Evolutionary conservation across 306 rosid genomes (phyloP), one percentile per base, ranked within the genome.

Genomic region (Vigna hirtella): DNA sequence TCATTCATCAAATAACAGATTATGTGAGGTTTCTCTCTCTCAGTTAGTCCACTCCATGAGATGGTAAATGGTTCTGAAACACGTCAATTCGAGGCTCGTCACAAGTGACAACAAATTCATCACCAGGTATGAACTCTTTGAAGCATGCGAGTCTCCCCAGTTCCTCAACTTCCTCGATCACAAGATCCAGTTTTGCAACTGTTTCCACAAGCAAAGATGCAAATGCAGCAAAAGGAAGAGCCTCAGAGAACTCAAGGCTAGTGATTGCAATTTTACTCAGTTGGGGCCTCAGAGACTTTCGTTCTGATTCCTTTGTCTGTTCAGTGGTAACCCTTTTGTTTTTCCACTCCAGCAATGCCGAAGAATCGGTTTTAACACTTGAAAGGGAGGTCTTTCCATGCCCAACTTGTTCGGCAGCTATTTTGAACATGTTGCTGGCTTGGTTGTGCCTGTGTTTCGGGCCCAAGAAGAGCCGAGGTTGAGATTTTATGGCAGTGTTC

Each of bases 151-250:
- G 77, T 70, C 88, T 90, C 47, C 98, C 98, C 70, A 95, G 76
- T 79, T 88, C 98, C 64, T 95, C 98, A 53, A 95, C 90, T 84
- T 92, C 96, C 80, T 83, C 96, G 1, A 95, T 95, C 17, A 95
- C 90, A 77, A 64, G 74, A 67, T 95, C 98, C 20, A 95, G 87
- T 84, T 92, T 95, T 2, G 98, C 98, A 65, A 90, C 98, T 0
- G 89, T 89, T 86, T 95, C 98, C 73, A 92, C 98, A 24, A 95
- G 89, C 88, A 92, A 74, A n/a, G 98, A 90, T 20, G 98, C 98
- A 79, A 95, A 95, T 16, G 98, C 98, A 50, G 98, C 98, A 75
- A 95, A 87, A 4, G 98, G 98, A 82, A 92, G 97, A 42, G 98
- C 98, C 77, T 95, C 98, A 14, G 98, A 92, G 88, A 95, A 95